Conservation (phyloP, 345 rosid genomes). For the Eucalyptus polybractea region DNA sequence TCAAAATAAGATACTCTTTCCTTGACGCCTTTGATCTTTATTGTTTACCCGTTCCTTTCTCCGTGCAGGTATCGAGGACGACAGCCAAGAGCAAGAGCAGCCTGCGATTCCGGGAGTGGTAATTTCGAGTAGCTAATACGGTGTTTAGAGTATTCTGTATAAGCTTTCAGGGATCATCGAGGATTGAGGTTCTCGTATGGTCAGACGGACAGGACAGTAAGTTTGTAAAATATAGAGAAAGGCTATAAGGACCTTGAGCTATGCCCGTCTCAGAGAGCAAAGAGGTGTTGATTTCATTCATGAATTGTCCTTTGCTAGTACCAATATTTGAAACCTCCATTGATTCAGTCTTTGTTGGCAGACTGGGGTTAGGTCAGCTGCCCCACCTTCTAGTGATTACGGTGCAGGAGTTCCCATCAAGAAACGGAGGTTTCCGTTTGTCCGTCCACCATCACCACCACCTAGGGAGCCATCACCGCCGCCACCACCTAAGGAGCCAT, state of each 20-base stretch:
- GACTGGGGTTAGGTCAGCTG: constrained; percentile 28
- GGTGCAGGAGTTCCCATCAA: constrained; percentile 68
- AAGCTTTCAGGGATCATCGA: neutral
- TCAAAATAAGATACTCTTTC: neutral
- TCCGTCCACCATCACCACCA: constrained; percentile 18
- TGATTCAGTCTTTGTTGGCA: constrained; percentile 18
- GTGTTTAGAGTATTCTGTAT: neutral
- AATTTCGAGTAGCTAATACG: neutral
- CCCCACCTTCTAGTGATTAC: constrained; percentile 36
- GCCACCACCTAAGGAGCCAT: neutral
- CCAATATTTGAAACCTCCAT: neutral
- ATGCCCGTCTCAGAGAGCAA: constrained; percentile 38
- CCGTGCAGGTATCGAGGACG: neutral
- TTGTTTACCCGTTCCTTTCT: neutral
- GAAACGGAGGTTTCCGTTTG: constrained; percentile 56
- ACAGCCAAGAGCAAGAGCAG: neutral
- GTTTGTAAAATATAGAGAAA: neutral
- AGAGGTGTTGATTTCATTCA: constrained; percentile 32
- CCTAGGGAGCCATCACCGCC: neutral
- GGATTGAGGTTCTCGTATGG: neutral
- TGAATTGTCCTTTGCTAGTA: neutral
- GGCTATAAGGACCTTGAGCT: constrained; percentile 2
- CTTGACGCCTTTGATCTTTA: neutral
- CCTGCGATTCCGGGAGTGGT: neutral
- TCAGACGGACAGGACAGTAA: neutral